Evolutionary conservation across 257 asterid genomes (phyloP).

Genomic region (Phtheirospermum japonicum): DNA sequence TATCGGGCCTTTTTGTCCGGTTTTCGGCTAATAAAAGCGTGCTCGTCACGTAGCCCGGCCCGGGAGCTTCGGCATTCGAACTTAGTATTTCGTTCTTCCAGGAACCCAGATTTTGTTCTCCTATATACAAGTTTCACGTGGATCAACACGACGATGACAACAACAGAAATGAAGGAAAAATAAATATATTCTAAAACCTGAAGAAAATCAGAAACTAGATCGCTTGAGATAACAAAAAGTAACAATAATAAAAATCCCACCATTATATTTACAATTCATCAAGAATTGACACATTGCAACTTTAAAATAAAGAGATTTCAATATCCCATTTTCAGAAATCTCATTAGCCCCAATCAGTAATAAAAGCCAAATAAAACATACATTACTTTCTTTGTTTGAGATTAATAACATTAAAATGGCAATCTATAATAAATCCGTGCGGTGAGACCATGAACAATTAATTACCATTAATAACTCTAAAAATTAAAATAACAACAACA

Average conservation of each 20-base stretch:
- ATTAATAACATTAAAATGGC: background rate
- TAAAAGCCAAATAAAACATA: background rate
- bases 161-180: background rate
- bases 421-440: too few relatives aligned
- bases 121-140: constrained; percentile 33
- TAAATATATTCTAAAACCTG: too few relatives aligned
- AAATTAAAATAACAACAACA: too few relatives aligned
- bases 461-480: too few relatives aligned
- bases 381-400: background rate
- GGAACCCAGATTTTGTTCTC: constrained; percentile 56
- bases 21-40: constrained; percentile 77
- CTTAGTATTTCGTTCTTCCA: constrained; percentile 69
- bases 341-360: background rate
- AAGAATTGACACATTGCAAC: background rate
- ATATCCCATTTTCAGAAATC: constrained; percentile 7
- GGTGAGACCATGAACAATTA: too few relatives aligned
- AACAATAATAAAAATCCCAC: too few relatives aligned
- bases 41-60: constrained; percentile 47
- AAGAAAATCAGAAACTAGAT: too few relatives aligned
- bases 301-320: background rate
- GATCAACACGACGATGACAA: constrained; percentile 5
- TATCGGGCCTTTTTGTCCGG: constrained; percentile 86
- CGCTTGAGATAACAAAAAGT: too few relatives aligned
- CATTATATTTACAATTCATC: constrained; percentile 5
- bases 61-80: constrained; percentile 63